Conservation (phyloP, 106 monocot genomes). For the Acanthochlamys bracteata region DNA sequence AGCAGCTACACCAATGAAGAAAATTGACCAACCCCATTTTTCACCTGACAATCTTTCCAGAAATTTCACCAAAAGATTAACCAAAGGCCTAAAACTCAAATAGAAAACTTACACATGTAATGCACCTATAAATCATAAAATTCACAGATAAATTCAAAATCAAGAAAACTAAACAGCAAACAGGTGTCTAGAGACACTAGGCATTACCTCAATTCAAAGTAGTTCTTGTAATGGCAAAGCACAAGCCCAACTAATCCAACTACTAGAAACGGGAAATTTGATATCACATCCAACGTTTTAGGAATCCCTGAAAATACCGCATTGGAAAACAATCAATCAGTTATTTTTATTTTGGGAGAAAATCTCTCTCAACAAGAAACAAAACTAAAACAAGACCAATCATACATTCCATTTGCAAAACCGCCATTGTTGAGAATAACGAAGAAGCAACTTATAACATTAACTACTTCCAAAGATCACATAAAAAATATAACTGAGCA, state of each 20-base stretch:
- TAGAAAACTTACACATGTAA: too few species aligned
- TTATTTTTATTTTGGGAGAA: too few species aligned
- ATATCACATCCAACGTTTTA: slow-evolving; percentile 90
- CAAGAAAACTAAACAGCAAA: background rate
- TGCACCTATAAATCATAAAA: too few species aligned
- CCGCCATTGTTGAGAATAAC: too few species aligned
- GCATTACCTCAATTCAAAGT: slow-evolving; percentile 62
- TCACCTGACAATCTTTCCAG: slow-evolving; percentile 73
- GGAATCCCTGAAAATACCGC: slow-evolving; percentile 69
- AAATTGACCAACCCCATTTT: slow-evolving; percentile 74
- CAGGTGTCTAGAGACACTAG: background rate
- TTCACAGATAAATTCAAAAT: too few species aligned
- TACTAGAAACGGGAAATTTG: slow-evolving; percentile 87
- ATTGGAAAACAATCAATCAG: too few species aligned
- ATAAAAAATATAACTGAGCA: too few species aligned
- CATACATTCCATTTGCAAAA: too few species aligned
- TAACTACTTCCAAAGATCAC: too few species aligned
- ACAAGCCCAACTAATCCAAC: slow-evolving; percentile 78
- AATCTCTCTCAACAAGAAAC: too few species aligned
- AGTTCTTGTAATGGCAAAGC: slow-evolving; percentile 60
- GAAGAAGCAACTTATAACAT: too few species aligned
- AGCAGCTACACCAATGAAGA: slow-evolving; percentile 79
- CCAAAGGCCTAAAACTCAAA: background rate
- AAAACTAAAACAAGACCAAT: too few species aligned
- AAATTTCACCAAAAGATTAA: background rate